Percentiles rank a stretch among this genome's conserved stretches.
These are phyloP conservation scores for Caloboletus inedulis DNA, from an alignment of 1,284 basidiomycete species.

Conservation along the genomic window DNA sequence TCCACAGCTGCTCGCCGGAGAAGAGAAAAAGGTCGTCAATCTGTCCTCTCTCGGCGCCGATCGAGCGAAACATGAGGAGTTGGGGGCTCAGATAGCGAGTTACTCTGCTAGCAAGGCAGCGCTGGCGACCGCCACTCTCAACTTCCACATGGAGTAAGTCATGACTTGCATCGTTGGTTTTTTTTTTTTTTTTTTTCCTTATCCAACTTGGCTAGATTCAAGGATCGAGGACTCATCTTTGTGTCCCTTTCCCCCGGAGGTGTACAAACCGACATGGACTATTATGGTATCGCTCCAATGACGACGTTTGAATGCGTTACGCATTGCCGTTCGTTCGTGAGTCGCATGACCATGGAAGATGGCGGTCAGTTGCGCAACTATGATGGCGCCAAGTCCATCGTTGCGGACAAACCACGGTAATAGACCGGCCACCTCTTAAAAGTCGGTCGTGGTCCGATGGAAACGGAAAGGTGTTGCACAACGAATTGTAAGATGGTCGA, in stretches of 20 bases:
- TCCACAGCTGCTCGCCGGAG: slow-evolving; percentile 1
- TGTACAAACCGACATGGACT: slow-evolving; percentile 7
- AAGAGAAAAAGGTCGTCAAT: slow-evolving; percentile 5
- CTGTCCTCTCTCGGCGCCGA: slow-evolving; percentile 6
- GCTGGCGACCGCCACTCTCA: slow-evolving; percentile 4
- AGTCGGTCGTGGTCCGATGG: neutral
- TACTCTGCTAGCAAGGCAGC: slow-evolving; percentile 9
- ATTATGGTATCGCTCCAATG: slow-evolving; percentile 8
- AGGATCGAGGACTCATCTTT: slow-evolving; percentile 2
- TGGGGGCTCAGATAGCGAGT: slow-evolving; percentile 3
- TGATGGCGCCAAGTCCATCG: neutral
- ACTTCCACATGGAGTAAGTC: slow-evolving; percentile 6
- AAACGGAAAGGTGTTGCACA: too few species aligned
- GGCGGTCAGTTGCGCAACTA: slow-evolving; percentile 4
- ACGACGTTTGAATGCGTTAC: slow-evolving; percentile 1
- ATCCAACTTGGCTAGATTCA: neutral
- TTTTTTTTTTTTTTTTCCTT: neutral
- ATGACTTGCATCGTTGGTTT: neutral
- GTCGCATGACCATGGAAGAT: slow-evolving; percentile 5
- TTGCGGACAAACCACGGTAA: neutral
- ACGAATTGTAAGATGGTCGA: too few species aligned
- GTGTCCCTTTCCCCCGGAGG: slow-evolving; percentile 8
- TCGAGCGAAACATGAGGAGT: neutral
- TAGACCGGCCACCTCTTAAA: neutral
- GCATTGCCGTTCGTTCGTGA: slow-evolving; percentile 5